Evolutionary conservation across 78 protist genomes (phyloP).

Genomic region (Dictyostelium citrinum): DNA sequence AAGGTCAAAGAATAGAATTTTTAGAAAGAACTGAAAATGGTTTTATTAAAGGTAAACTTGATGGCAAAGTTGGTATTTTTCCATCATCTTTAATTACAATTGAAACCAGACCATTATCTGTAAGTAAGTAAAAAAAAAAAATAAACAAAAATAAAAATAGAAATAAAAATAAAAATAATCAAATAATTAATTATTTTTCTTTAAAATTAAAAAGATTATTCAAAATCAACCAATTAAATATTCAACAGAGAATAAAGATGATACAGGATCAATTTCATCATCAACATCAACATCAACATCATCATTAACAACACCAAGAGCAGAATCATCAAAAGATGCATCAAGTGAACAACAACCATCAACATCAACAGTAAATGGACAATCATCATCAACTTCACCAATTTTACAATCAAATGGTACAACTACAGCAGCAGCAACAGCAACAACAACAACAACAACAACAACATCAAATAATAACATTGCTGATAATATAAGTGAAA

Average conservation of each 20-base stretch:
- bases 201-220: not conserved
- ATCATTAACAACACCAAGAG: not conserved
- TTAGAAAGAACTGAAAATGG: slow-evolving; percentile 63
- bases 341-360: not conserved
- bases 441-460: not conserved
- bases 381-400: not conserved
- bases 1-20: slow-evolving; percentile 58
- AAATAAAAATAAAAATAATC: not conserved
- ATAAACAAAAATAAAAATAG: too few relatives aligned
- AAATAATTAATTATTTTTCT: not conserved
- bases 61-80: slow-evolving; percentile 68
- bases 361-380: not conserved
- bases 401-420: not conserved
- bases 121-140: slow-evolving; percentile 20
- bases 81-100: slow-evolving; percentile 66
- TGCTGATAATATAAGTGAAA: not conserved
- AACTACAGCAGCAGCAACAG: not conserved
- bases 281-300: not conserved
- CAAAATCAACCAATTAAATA: slow-evolving; percentile 6
- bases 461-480: not conserved
- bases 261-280: not conserved
- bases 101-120: slow-evolving; percentile 67
- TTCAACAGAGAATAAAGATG: not conserved
- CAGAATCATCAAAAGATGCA: not conserved
- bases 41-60: slow-evolving; percentile 49